These are phyloP conservation scores for Stachybotrys chlorohalonatus DNA, from an alignment of 2,329 filamentous ascomycete species.

Conservation along the genomic window DNA sequence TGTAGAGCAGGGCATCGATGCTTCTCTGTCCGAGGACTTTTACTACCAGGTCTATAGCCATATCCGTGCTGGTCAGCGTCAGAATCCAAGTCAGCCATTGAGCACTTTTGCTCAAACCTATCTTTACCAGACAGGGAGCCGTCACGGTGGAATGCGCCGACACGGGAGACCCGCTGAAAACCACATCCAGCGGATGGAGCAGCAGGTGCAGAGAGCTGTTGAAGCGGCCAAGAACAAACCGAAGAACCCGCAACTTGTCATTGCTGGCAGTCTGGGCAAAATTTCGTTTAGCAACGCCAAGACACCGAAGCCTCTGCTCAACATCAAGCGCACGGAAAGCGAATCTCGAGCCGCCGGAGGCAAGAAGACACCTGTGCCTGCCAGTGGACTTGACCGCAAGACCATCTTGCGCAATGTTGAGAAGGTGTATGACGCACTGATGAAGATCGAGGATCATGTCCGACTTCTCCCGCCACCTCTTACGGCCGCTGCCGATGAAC, in stretches of 20 bases:
- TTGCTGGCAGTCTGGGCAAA: constrained; percentile 92
- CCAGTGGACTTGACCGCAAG: constrained; percentile 65
- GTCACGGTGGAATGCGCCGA: constrained; percentile 64
- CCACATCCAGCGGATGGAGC: constrained; percentile 98
- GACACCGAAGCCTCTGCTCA: constrained; percentile 88
- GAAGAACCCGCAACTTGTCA: constrained; percentile 94
- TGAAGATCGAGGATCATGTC: constrained; percentile 91
- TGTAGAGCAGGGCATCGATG: constrained; percentile 69
- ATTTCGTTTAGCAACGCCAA: constrained; percentile 99
- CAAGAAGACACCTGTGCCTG: constrained; percentile 26
- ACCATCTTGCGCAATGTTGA: constrained; percentile 80
- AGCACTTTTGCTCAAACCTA: constrained; percentile 98
- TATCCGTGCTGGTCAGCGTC: constrained; percentile 80
- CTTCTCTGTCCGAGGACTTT: constrained; percentile 83
- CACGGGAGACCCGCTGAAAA: constrained; percentile 83
- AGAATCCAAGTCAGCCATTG: constrained; percentile 85
- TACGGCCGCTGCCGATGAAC: constrained; percentile 49
- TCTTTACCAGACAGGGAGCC: constrained; percentile 85
- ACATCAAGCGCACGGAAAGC: constrained; percentile 81
- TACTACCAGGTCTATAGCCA: constrained; percentile 98
- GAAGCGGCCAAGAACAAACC: constrained; percentile 96
- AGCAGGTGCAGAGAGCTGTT: constrained; percentile 94
- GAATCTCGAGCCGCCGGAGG: constrained; percentile 44
- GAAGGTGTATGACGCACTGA: constrained; percentile 75
- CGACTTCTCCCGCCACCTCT: constrained; percentile 61